Conservation (phyloP, 164 flowering plant genomes). For the Cinnamomum micranthum region DNA sequence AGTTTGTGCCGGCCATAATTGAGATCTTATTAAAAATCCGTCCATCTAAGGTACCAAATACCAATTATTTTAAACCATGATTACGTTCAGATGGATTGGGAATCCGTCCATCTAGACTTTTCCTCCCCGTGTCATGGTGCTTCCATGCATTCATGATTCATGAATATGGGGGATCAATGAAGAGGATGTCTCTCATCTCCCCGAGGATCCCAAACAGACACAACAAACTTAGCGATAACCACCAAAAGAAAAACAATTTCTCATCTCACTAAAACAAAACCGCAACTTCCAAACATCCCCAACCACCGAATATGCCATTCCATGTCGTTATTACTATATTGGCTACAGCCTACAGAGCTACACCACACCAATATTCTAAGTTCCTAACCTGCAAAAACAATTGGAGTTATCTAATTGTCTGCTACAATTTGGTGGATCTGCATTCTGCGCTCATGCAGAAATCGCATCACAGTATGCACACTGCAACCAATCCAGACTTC, state of each 20-base stretch:
- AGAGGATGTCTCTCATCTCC: background rate
- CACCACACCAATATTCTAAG: conserved; percentile 6
- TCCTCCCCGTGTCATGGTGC: background rate
- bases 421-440: background rate
- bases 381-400: conserved; percentile 2
- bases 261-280: conserved; percentile 22
- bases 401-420: background rate
- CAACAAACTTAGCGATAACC: background rate
- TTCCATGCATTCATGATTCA: background rate
- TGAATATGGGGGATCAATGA: background rate
- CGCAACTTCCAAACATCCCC: conserved; percentile 41
- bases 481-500: background rate
- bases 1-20: background rate
- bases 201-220: background rate
- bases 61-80: background rate
- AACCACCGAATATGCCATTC: conserved; percentile 35
- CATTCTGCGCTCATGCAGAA: background rate
- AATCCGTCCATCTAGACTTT: background rate
- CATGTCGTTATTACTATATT: conserved; percentile 25
- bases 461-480: background rate
- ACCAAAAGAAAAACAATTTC: background rate
- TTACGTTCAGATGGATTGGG: background rate
- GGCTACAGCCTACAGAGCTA: background rate
- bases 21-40: background rate
- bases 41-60: background rate